Conservation (phyloP, 1,284 basidiomycete genomes). For the Phlebopus sp. region DNA sequence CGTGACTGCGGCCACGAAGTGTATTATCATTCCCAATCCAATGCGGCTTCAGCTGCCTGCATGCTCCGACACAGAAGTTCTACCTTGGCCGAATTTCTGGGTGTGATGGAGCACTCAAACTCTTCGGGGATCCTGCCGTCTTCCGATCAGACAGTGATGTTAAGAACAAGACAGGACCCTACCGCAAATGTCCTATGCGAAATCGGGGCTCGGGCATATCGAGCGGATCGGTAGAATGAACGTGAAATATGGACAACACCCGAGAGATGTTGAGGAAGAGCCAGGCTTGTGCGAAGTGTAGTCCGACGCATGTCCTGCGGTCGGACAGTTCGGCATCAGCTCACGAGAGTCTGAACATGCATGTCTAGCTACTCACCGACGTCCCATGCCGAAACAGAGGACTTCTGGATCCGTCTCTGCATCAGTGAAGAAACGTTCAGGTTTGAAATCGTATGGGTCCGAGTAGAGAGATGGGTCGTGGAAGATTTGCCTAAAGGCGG, state of each 20-base stretch:
- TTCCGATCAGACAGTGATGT: background rate
- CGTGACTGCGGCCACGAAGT: background rate
- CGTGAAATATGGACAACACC: background rate
- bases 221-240: background rate
- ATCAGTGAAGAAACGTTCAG: constrained; percentile 3
- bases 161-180: background rate
- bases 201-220: background rate
- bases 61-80: background rate
- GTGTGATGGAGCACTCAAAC: background rate
- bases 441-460: constrained; percentile 3
- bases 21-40: background rate
- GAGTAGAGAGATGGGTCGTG: constrained; percentile 6
- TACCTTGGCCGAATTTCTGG: background rate
- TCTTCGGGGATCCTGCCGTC: background rate
- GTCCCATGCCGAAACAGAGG: constrained; percentile 5
- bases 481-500: constrained; percentile 5
- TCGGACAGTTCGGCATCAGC: too few relatives aligned
- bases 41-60: background rate
- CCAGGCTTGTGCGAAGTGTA: too few relatives aligned
- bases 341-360: too few relatives aligned
- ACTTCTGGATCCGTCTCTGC: constrained; percentile 1
- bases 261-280: background rate
- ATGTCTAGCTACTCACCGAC: background rate
- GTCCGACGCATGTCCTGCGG: too few relatives aligned
- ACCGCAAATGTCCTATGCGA: background rate